These are phyloP conservation scores for Mycena polygramma DNA, from an alignment of 768 basidiomycete genomes.

Conservation along the genomic window DNA sequence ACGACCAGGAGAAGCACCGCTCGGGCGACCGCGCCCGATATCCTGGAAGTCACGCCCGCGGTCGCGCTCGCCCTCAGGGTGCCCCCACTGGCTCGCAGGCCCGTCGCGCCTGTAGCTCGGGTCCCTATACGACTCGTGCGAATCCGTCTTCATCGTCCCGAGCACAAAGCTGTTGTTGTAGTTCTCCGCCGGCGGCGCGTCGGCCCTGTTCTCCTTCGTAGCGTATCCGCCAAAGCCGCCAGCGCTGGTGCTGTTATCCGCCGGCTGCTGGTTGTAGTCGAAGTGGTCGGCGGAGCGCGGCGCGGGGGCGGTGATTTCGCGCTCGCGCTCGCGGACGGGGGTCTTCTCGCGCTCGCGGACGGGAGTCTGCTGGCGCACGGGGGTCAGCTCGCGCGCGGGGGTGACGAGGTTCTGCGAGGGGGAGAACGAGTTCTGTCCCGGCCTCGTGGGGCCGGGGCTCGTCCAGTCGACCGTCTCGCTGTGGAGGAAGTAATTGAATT, in stretches of 20 bases:
- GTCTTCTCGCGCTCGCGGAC: neutral
- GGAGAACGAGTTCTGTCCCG: constrained; percentile 32
- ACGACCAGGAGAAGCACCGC: constrained; percentile 3
- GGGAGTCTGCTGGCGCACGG: neutral
- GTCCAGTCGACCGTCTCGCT: constrained; percentile 32
- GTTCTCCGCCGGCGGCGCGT: neutral
- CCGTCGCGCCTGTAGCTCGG: neutral
- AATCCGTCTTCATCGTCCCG: constrained; percentile 35
- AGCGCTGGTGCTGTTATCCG: neutral
- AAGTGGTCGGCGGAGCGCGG: constrained; percentile 27
- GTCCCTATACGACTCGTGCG: constrained; percentile 1
- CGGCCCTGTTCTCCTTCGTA: neutral
- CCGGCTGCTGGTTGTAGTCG: constrained; percentile 27
- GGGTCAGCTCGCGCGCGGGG: constrained; percentile 6
- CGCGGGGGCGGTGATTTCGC: constrained; percentile 23
- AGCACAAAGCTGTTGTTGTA: constrained; percentile 24
- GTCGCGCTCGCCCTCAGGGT: neutral
- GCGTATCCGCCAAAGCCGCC: neutral
- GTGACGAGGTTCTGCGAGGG: constrained; percentile 33
- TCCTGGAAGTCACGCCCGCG: constrained; percentile 7
- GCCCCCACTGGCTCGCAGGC: constrained; percentile 15
- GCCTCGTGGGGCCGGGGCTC: constrained; percentile 20
- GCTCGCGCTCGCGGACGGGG: constrained; percentile 2
- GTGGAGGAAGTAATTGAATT: constrained; percentile 37
- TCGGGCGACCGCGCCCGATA: constrained; percentile 1